Evolutionary conservation across 2,329 filamentous ascomycete species (phyloP).

Genomic region (Xylaria digitata): DNA sequence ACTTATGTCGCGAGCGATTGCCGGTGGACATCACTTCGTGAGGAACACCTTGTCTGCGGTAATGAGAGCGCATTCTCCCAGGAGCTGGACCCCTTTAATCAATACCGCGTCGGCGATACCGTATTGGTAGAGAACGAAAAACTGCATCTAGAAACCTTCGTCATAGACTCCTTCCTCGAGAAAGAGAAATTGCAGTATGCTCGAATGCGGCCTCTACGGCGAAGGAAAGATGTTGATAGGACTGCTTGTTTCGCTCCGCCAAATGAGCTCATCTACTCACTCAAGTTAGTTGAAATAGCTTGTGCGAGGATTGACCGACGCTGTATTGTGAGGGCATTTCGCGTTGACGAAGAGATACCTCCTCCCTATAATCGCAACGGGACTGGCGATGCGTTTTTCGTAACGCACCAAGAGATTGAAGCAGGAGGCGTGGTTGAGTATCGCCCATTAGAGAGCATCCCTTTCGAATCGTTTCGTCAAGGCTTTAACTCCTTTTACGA

Average conservation of each 20-base stretch:
- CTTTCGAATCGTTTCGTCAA: conserved; percentile 59
- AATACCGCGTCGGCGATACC: conserved; percentile 67
- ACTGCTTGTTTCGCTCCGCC: conserved; percentile 49
- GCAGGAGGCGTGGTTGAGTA: conserved; percentile 39
- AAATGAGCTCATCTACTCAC: conserved; percentile 62
- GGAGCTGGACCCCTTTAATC: conserved; percentile 2
- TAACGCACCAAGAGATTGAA: conserved; percentile 59
- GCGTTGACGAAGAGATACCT: conserved; percentile 58
- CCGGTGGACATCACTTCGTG: conserved; percentile 69
- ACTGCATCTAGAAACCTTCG: conserved; percentile 67
- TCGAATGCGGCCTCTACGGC: conserved; percentile 63
- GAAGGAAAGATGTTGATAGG: conserved; percentile 58
- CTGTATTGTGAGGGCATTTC: conserved; percentile 71
- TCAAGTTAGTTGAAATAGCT: conserved; percentile 49
- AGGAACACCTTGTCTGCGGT: conserved; percentile 67
- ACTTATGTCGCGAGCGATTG: conserved; percentile 71
- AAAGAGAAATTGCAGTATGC: conserved; percentile 47
- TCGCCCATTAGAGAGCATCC: conserved; percentile 51
- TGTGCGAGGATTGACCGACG: conserved; percentile 59
- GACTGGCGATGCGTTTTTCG: conserved; percentile 73
- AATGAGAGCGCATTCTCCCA: conserved; percentile 36
- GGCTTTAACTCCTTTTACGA: conserved; percentile 62
- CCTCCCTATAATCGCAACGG: conserved; percentile 74
- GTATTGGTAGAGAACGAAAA: conserved; percentile 59
- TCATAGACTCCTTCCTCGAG: conserved; percentile 60